Conservation (phyloP, 1,139 yeast species). For the Ogataea hybrid region DNA sequence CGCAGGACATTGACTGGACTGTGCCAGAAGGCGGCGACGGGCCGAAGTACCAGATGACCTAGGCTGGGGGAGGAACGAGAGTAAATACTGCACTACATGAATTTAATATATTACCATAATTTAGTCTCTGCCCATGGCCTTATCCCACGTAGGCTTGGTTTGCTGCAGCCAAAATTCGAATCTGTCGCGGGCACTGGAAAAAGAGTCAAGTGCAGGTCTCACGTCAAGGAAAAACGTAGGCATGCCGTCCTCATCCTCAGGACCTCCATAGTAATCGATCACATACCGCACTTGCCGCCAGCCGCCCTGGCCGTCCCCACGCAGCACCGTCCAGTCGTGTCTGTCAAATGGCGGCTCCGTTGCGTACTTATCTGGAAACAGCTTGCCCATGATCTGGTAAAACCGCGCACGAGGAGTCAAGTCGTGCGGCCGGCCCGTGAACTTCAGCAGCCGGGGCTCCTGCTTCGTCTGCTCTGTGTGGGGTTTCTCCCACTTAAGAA, state of each 20-base stretch:
- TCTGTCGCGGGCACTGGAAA: conserved; percentile 65
- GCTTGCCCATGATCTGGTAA: conserved; percentile 61
- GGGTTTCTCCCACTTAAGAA: conserved; percentile 80
- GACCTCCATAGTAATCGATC: conserved; percentile 95
- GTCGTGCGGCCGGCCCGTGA: conserved; percentile 91
- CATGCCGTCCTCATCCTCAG: conserved; percentile 81
- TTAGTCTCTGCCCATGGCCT: conserved; percentile 31
- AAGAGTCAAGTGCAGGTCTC: conserved; percentile 85
- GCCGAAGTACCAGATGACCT: conserved; percentile 86
- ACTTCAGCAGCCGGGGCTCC: conserved; percentile 76
- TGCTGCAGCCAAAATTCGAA: conserved; percentile 29
- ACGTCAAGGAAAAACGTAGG: conserved; percentile 93
- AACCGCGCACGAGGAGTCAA: conserved; percentile 83
- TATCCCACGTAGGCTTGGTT: conserved; percentile 33
- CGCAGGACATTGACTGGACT: conserved; percentile 91
- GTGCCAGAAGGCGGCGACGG: conserved; percentile 99
- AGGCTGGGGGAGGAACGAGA: background rate
- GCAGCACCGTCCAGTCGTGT: conserved; percentile 96
- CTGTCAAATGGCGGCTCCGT: conserved; percentile 92
- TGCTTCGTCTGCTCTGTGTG: conserved; percentile 49
- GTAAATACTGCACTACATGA: background rate
- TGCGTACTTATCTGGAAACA: conserved; percentile 72
- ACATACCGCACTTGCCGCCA: conserved; percentile 82
- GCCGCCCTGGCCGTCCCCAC: conserved; percentile 45
- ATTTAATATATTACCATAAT: background rate